phyloP scores from a whole-genome alignment of 805 yeast species.

The Hanseniaspora jakobsenii region DNA sequence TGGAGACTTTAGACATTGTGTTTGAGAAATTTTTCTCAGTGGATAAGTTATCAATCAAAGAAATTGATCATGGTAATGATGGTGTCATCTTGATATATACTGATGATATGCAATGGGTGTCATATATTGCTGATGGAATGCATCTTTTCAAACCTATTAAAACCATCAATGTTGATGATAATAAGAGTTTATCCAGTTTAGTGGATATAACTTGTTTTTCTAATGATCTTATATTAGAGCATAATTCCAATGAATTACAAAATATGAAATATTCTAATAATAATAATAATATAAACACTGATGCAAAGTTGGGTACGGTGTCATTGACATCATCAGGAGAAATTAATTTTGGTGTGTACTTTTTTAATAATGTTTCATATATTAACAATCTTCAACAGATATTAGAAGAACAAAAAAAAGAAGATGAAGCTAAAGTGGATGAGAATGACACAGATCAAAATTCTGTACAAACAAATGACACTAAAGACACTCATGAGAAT shows the following conservation, averaged over 20 bases:
- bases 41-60: background rate
- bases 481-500: background rate
- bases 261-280: background rate
- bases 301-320: background rate
- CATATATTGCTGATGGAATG: background rate
- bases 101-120: background rate
- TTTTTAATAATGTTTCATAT: background rate
- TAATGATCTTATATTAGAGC: slow-evolving; percentile 8
- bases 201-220: background rate
- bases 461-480: background rate
- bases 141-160: background rate
- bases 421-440: background rate
- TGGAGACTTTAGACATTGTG: background rate
- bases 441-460: too few species aligned
- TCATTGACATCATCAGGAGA: background rate
- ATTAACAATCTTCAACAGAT: too few species aligned
- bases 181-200: too few species aligned
- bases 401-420: background rate
- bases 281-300: background rate
- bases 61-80: background rate
- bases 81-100: too few species aligned
- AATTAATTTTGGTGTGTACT: background rate
- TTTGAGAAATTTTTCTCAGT: slow-evolving; percentile 1
- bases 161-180: background rate
- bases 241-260: background rate